Base-by-base conservation (phyloP, 805 yeast species). In the Saccharomyces kudriavzevii region DNA sequence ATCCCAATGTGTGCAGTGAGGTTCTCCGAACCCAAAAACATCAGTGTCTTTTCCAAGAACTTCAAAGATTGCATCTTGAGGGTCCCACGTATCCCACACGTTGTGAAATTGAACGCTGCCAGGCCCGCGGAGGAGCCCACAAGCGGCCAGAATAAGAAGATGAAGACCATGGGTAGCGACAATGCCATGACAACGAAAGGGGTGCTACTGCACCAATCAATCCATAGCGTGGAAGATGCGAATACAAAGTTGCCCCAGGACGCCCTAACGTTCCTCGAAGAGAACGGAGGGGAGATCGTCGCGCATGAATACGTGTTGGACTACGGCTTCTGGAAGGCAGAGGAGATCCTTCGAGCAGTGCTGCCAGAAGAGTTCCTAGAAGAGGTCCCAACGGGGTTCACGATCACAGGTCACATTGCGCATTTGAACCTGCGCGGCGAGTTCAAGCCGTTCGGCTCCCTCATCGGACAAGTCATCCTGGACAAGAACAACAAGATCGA, bases 351-450 rank as follows among this genome's bases (percentile, higher is more conserved):
- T 40, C 74, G 76, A 47, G 80, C 96, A 0, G 79, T 90, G 3
- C 69, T 94, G 47, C 99, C 99, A 0, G 85, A 80, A 47, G 75
- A 82, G 20, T 58, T 56, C 22, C 70, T 81, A 5, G 84, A 79
- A 45, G 96, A 89, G 53, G 75, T 85, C 8, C 99, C 99, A 0
- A 77, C 94, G 0, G 95, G 98, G 0, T 94, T 87, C 68, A 88
- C 98, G 0, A 82, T 83, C 40, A 95, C 96, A 0, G 99, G 99
- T 0, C 98, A 94, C 70, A 79, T 94, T 54, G 99, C 98, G 0
- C 99, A 94, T 70, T 70, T 95, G 64, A 94, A 94, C 63, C 70
- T 94, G 45, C 76, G 90, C 47, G 86, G 85, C 45, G 94, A 88
- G 64, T 94, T 84, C 71, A 83, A 89, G 64, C 95, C 95, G 1